Base-by-base conservation (phyloP, 1,139 yeast genomes). In the Tardiomyces depauwii region DNA sequence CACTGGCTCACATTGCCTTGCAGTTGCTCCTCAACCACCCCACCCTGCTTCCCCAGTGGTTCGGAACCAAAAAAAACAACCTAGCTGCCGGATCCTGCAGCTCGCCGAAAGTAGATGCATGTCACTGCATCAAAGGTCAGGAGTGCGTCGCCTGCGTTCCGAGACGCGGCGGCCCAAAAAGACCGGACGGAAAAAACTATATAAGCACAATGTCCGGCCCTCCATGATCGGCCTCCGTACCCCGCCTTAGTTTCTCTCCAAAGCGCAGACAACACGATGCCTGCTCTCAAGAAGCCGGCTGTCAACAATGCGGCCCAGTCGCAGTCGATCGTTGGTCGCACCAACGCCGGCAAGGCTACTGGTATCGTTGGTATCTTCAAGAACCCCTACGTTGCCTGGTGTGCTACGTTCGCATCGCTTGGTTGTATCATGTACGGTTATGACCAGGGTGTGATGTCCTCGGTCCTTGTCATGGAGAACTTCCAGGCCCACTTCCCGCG, bases 391-490 rank as follows among this genome's bases (percentile, higher is more conserved):
- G 56, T 53, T 55, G 70, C 72, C 54, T 70, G 72, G 48, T 68
- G 74, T 33, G 36, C 36, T 30, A 5, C 36, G 10, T 30, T 77
- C 33, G 78, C 87, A 44, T 76, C 76, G 43, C 72, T 76, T 32
- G 85, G 83, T 19, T 81, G 80, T 63, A 77, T 85, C 19, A 43
- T 55, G 42, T 55, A 54, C 46, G 58, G 58, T 14, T 55, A 55
- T 27, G 56, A 55, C 42, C 57, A 54, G 47, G 58, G 58, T 40
- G 45, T 55, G 42, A 53, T 55, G 55, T 47, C 54, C 2, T 85
- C 87, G 63, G 66, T 82, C 47, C 78, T 82, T 52, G 76, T 83
- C 19, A 82, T 82, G 46, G 66, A 65, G 0, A 74, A 78, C 53
- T 82, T 82, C 58, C 72, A 73, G 55, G 53, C 64, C 18, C 80